Evolutionary conservation across 306 rosid species (phyloP).

Genomic region (Medicago lupulina): DNA sequence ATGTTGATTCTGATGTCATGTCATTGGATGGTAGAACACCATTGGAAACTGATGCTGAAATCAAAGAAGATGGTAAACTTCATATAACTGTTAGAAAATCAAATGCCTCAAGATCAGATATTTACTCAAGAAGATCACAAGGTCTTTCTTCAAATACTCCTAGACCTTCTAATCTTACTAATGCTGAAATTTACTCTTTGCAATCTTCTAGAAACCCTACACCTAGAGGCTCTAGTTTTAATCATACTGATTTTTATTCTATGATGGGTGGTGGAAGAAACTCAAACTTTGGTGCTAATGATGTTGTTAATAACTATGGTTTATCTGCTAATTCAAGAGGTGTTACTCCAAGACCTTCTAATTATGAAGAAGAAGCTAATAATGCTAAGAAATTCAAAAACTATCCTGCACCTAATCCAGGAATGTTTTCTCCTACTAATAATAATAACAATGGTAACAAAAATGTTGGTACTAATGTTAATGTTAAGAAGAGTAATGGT

Average conservation of each 20-base stretch:
- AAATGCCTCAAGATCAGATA: slow-evolving; percentile 85
- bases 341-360: slow-evolving; percentile 84
- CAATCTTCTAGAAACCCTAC: slow-evolving; percentile 88
- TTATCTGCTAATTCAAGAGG: slow-evolving; percentile 70
- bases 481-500: slow-evolving; percentile 65
- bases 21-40: slow-evolving; percentile 83
- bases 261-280: slow-evolving; percentile 87
- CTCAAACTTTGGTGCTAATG: slow-evolving; percentile 81
- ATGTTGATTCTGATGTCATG: slow-evolving; percentile 90
- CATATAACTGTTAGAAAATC: slow-evolving; percentile 85
- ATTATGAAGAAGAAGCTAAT: slow-evolving; percentile 70
- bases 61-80: slow-evolving; percentile 86
- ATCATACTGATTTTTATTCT: slow-evolving; percentile 83
- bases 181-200: slow-evolving; percentile 86
- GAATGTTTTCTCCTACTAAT: slow-evolving; percentile 83
- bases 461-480: slow-evolving; percentile 47
- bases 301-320: slow-evolving; percentile 60
- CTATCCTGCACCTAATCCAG: slow-evolving; percentile 90
- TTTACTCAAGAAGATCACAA: slow-evolving; percentile 79
- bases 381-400: slow-evolving; percentile 54
- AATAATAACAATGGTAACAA: slow-evolving; percentile 46
- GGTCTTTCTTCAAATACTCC: slow-evolving; percentile 77
- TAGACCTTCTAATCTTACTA: slow-evolving; percentile 81
- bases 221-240: slow-evolving; percentile 91
- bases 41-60: slow-evolving; percentile 80